These are phyloP conservation scores for Fragilaria radians DNA, from an alignment of 108 stramenopile genomes.

Conservation along the genomic window DNA sequence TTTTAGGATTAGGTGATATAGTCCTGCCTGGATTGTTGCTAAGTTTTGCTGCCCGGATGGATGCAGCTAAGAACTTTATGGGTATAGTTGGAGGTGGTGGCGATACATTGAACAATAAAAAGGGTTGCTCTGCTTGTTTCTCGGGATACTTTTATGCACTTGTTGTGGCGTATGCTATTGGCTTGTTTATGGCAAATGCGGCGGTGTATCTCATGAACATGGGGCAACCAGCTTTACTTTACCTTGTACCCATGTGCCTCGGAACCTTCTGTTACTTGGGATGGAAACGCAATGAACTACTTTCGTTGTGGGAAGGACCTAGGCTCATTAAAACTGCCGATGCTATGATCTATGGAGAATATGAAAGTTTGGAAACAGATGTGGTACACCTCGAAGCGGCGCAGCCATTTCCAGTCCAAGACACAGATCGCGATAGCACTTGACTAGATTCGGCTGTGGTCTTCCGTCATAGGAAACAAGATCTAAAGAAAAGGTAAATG, in stretches of 20 bases:
- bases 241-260: constrained; percentile 86
- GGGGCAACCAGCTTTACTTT: constrained; percentile 91
- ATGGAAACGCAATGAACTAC: constrained; percentile 46
- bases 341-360: constrained; percentile 36
- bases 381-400: background rate
- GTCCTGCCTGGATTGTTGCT: constrained; percentile 77
- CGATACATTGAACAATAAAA: constrained; percentile 17
- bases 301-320: constrained; percentile 69
- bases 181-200: constrained; percentile 79
- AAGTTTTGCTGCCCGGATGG: constrained; percentile 70
- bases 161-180: constrained; percentile 79
- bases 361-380: background rate
- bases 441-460: too few species aligned
- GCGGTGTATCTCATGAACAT: constrained; percentile 80
- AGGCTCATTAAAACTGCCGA: constrained; percentile 57
- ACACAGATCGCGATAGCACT: too few species aligned
- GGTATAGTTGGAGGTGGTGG: constrained; percentile 21
- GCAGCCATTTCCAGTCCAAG: too few species aligned
- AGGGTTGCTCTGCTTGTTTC: constrained; percentile 15
- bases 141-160: constrained; percentile 72
- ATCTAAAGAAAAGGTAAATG: too few species aligned
- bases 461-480: too few species aligned
- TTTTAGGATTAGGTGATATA: constrained; percentile 93
- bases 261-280: constrained; percentile 69
- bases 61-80: constrained; percentile 53